Evolutionary conservation across 768 basidiomycete species (phyloP).

Genomic region (Chiua virens): DNA sequence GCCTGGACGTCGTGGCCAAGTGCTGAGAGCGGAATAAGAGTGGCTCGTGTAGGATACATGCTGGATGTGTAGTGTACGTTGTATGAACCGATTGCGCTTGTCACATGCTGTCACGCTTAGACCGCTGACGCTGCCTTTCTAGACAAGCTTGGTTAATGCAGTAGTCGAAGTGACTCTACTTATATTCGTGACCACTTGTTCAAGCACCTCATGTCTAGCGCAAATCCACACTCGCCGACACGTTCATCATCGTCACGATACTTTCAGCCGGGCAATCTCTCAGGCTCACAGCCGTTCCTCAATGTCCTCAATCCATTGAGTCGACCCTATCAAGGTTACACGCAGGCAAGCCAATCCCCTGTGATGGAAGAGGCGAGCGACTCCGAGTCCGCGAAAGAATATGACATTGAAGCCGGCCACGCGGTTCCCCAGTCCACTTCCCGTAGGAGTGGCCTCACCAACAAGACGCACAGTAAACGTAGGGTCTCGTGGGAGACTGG

Average conservation of each 20-base stretch:
- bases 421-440: conserved; percentile 34
- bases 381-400: conserved; percentile 43
- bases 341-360: conserved; percentile 68
- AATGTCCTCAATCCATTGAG: conserved; percentile 82
- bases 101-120: conserved; percentile 24
- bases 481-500: conserved; percentile 60
- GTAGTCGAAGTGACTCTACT: neutral
- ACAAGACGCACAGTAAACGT: conserved; percentile 47
- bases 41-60: neutral
- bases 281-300: conserved; percentile 74
- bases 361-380: conserved; percentile 70
- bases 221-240: conserved; percentile 18
- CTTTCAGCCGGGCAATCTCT: conserved; percentile 28
- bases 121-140: conserved; percentile 14
- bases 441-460: conserved; percentile 24
- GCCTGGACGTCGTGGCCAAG: conserved; percentile 35
- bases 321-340: conserved; percentile 71
- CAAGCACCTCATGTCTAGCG: conserved; percentile 13
- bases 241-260: conserved; percentile 18
- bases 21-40: neutral
- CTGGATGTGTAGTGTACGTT: neutral
- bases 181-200: no score
- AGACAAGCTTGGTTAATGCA: conserved; percentile 6
- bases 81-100: no score
- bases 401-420: conserved; percentile 63